Evolutionary conservation across 2,329 filamentous ascomycete genomes (phyloP), one percentile per base, ranked within the genome.

Genomic region (Incumbomyces delicatus): DNA sequence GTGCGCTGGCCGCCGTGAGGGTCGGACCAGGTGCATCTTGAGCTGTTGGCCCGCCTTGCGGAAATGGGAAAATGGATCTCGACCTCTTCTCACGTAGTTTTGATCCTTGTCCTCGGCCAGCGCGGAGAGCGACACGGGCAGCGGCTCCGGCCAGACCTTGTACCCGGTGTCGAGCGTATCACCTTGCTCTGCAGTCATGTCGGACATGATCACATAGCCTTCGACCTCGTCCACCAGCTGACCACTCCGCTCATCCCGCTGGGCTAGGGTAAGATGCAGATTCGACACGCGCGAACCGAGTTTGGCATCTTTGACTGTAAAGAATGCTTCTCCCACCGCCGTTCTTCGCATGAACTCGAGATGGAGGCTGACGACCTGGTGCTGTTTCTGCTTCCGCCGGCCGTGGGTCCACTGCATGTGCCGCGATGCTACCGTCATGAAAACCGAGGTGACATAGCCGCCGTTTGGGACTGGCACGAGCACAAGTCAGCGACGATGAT

Each of bases 281-380:
- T 78, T 72, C 14, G 77, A 80, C 2, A 78, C 77, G 53, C 81
- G 77, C 2, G 74, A 67, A 13, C 81, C 81, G 34, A 85, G 66
- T 60, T 85, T 85, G 40, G 76, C 70, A 60, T 85, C 77, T 52
- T 74, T 67, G 20, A 85, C 74, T 16, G 64, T 72, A 59, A 84
- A 75, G 2, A 63, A 66, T 2, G 74, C 78, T 0, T 71, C 71
- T 0, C 80, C 80, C 16, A 65, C 65, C 49, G 77, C 68, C 0
- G 80, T 84, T 50, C 81, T 74, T 3, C 80, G 74, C 5, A 85
- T 69, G 63, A 83, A 85, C 48, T 80, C 73, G 32, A 82, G 68
- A 57, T 85, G 80, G 16, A 83, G 66, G 10, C 77, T 73, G 46
- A 84, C 75, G 4, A 79, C 78, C 47, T 81, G 73, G 1, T 80